Percentiles rank a stretch among this genome's conserved stretches.
These are phyloP conservation scores for Paramecium caudatum DNA, from an alignment of 73 alveolate species.

Conservation along the genomic window DNA sequence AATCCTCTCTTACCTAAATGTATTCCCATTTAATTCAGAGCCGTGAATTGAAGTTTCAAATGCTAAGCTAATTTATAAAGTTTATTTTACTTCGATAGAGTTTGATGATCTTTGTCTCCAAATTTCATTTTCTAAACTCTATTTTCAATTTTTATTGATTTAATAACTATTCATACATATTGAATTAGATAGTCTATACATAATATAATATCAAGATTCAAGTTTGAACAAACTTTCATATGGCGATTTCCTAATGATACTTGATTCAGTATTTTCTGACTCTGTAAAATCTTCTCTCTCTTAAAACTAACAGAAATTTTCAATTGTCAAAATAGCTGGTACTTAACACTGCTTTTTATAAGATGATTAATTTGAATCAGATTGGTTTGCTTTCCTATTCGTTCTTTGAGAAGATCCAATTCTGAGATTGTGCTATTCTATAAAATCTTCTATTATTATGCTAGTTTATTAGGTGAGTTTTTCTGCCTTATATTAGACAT, in stretches of 20 bases:
- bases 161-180: too few species aligned
- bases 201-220: neutral
- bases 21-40: neutral
- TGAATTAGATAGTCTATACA: neutral
- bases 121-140: neutral
- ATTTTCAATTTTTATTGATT: neutral
- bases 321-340: neutral
- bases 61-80: neutral
- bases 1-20: neutral
- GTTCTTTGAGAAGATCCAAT: neutral
- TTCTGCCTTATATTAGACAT: neutral
- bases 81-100: conserved; percentile 1
- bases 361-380: neutral
- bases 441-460: neutral
- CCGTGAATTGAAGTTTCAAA: conserved; percentile 4
- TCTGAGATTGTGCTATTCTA: neutral
- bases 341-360: neutral
- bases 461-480: neutral
- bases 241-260: too few species aligned
- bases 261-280: too few species aligned
- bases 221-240: too few species aligned
- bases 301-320: neutral
- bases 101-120: neutral
- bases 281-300: too few species aligned
- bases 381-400: too few species aligned